phyloP scores from a whole-genome alignment of 352 stramenopile species.

The Phytophthora colocasiae region DNA sequence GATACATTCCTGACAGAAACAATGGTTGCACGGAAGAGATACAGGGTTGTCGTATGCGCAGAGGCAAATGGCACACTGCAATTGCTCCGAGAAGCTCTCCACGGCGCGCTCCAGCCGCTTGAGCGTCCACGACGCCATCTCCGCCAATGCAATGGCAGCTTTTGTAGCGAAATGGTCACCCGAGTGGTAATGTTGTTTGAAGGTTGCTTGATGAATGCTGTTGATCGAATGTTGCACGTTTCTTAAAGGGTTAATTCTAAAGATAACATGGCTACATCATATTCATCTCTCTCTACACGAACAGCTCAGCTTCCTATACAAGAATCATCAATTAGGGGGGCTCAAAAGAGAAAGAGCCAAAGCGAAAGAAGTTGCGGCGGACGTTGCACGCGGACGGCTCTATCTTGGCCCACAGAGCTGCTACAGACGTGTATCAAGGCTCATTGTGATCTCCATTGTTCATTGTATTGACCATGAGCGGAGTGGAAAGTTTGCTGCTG shows the following conservation, averaged over 20 bases:
- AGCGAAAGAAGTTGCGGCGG: conserved; percentile 1
- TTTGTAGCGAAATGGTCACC: conserved; percentile 7
- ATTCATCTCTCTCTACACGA: conserved; percentile 18
- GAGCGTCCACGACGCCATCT: conserved; percentile 46
- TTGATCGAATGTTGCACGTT: not conserved
- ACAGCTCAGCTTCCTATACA: conserved; percentile 25
- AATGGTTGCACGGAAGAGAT: conserved; percentile 88
- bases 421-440: not conserved
- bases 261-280: conserved; percentile 10
- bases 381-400: not conserved
- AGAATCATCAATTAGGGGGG: conserved; percentile 17
- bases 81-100: conserved; percentile 71
- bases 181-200: conserved; percentile 11
- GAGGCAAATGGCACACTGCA: conserved; percentile 88
- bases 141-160: conserved; percentile 10
- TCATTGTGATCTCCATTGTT: conserved; percentile 3
- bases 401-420: conserved; percentile 10
- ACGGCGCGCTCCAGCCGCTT: conserved; percentile 63
- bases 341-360: conserved; percentile 30
- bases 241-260: not conserved
- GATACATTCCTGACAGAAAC: conserved; percentile 90
- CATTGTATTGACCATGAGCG: conserved; percentile 42
- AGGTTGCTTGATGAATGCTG: conserved; percentile 6
- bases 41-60: conserved; percentile 72
- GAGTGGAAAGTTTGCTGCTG: conserved; percentile 63